phyloP scores from a whole-genome alignment of 345 rosid genomes.

The Aethionema arabicum region DNA sequence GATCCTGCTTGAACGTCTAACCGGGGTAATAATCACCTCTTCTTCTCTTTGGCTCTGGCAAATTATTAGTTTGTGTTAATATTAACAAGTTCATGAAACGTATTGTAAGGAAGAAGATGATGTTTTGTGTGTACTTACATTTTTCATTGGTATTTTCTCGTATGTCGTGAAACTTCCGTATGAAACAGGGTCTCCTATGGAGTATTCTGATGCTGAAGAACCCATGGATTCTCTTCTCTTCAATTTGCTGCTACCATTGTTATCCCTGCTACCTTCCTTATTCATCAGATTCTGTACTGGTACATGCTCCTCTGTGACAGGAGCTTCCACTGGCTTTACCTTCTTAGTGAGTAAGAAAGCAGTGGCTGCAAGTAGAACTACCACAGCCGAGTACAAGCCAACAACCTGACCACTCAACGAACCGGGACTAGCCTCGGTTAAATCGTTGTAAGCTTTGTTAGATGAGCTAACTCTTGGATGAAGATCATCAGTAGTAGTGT shows the following conservation, averaged over 20 bases:
- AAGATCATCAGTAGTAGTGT: conserved; percentile 17
- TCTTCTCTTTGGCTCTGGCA: conserved; percentile 58
- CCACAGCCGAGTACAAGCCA: conserved; percentile 36
- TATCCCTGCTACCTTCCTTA: conserved; percentile 15
- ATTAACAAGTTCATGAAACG: background rate
- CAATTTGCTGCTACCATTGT: conserved; percentile 29
- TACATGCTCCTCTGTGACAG: background rate
- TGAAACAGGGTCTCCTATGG: conserved; percentile 46
- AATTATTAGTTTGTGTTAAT: conserved; percentile 20
- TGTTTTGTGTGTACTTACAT: conserved; percentile 42
- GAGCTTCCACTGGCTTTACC: conserved; percentile 6
- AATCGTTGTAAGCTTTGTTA: background rate
- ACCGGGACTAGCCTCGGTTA: background rate
- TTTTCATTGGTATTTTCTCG: conserved; percentile 63
- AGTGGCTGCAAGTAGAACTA: conserved; percentile 42
- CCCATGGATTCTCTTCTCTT: conserved; percentile 63
- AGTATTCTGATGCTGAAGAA: conserved; percentile 70
- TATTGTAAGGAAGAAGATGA: background rate
- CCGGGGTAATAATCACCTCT: conserved; percentile 54
- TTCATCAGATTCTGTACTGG: conserved; percentile 12
- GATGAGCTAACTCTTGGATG: conserved; percentile 17
- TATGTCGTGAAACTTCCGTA: conserved; percentile 82
- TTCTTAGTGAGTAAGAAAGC: conserved; percentile 39
- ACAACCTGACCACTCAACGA: background rate
- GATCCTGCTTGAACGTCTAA: conserved; percentile 83